Base-by-base conservation (phyloP, 192 early-diverging fungal genomes). In the Chytriomyces sp. region DNA sequence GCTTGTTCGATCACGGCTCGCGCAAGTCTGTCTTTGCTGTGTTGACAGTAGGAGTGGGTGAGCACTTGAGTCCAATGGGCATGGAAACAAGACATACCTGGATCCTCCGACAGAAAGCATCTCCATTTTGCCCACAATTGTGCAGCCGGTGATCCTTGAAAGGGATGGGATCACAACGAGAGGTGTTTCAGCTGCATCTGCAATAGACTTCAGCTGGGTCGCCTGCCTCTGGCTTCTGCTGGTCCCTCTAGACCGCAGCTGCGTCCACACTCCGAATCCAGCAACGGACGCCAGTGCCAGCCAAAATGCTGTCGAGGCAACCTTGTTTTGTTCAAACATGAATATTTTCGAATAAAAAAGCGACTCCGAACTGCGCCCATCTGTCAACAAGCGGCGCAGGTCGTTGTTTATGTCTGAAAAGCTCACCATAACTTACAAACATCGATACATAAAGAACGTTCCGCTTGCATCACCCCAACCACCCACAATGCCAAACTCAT, bases 121-220 rank as follows among this genome's bases (percentile, higher is more conserved):
- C 91, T 98, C 91, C 28, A 75, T 78, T 76, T 87, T 89, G 47
- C 72, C 87, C 9, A 88, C 79, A 67, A 98, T 92, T 70, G 91
- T 89, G 79, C 97, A 98, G 0, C 97, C 97, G 1, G 97, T 97
- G 1, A 87, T 91, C n/a, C 91, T 90, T 7, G 94, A 96, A 7
- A 98, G 79, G 47, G 92, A 94, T 67, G 87, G 88, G 60, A 98
- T 93, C 24, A 90, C 69, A 78, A 98, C 85, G 78, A 98, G 87
- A 13, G 95, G 97, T 5, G 97, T 97, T 50, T n/a, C 35, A 35
- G 35, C 35, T 35, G 35, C 35, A 35, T 35, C 35, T 35, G 35
- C 35, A 4, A 35, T 35, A 35, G 35, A 35, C 35, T 35, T 35
- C 35, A 35, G 35, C 35, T 35, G 35, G 35, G 35, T 35, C 35